Base-by-base conservation (phyloP, 2,329 filamentous ascomycete species). In the Botrytis pseudocinerea region DNA sequence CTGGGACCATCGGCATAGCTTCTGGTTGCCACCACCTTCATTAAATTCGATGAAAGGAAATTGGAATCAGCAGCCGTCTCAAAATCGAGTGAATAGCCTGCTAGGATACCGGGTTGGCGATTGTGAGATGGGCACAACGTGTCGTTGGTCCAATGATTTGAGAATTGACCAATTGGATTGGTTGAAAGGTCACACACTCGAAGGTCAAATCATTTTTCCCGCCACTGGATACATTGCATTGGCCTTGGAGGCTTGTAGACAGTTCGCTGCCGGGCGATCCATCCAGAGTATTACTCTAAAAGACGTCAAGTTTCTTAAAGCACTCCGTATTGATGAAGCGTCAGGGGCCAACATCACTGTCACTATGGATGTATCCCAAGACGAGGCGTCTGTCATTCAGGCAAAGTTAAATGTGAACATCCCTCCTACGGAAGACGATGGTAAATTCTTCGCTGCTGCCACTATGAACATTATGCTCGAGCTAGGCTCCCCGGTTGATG, bases 181-280 rank as follows among this genome's bases (percentile, higher is more conserved):
- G 86, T 69, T 87, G 0, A 75, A 75, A 0, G 83, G 86, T 51
- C 85, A 88, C 73, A 77, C 77, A n/a, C 73, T 87, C 1, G 78
- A 81, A 5, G 77, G 78, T 0, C 72, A 76, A 48, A 64, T 68
- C 4, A 76, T 87, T n/a, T 78, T 87, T 4, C 85, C 85, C 0
- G 85, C 83, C 2, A 84, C 85, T 0, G 85, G 82, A 0, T 87
- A 86, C 74, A 82, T 83, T 64, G 74, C 83, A 69, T 85, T 86
- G 83, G 84, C 84, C 0, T 74, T 85, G 7, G 85, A 86, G 59
- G 84, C 85, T 3, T 68, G 42, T 48, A 57, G 14, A 57, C 51
- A 57, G 7, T 57, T 57, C n/a, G 14, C n/a, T 25, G n/a, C 14
- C 14, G 51, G 51, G 51, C n/a, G n/a, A 57, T 57, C 51, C 7